Conservation (phyloP, 2,329 filamentous ascomycete genomes). For the Epichloe gansuensis region DNA sequence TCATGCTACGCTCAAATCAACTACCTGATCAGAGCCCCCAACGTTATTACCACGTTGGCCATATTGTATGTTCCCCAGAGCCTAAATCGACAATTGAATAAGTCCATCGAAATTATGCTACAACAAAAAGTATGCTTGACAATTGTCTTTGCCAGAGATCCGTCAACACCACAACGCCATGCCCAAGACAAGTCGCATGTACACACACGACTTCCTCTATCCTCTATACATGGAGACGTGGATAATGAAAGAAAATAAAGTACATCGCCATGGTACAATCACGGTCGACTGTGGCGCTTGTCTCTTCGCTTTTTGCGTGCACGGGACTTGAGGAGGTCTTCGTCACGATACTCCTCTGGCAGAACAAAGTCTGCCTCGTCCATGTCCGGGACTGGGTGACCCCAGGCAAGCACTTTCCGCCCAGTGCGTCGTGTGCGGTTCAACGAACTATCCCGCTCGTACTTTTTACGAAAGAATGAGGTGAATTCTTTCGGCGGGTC, state of each 20-base stretch:
- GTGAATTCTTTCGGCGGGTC: constrained; percentile 51
- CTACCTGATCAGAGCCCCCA: not conserved
- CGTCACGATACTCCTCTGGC: constrained; percentile 50
- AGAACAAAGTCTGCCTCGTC: constrained; percentile 61
- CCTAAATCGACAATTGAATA: not conserved
- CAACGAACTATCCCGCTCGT: constrained; percentile 71
- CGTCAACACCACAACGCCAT: constrained; percentile 4
- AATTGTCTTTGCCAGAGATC: not conserved
- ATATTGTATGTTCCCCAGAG: not conserved
- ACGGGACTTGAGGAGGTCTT: constrained; percentile 42
- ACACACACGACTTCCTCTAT: not conserved
- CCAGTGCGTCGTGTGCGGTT: constrained; percentile 57
- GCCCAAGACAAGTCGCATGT: not conserved
- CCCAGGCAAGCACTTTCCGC: constrained; percentile 67
- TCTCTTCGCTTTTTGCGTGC: constrained; percentile 52
- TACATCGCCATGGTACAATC: constrained; percentile 8
- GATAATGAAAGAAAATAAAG: not conserved
- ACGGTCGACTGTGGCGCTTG: constrained; percentile 37
- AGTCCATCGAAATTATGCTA: not conserved
- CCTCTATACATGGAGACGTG: not conserved
- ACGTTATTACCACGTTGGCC: not conserved
- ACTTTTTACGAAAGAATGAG: constrained; percentile 76
- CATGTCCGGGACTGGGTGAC: constrained; percentile 65
- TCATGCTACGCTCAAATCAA: not conserved
- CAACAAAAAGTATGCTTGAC: not conserved